Evolutionary conservation across 495 filamentous ascomycete genomes (phyloP).

Genomic region (Margaritispora aquatica): DNA sequence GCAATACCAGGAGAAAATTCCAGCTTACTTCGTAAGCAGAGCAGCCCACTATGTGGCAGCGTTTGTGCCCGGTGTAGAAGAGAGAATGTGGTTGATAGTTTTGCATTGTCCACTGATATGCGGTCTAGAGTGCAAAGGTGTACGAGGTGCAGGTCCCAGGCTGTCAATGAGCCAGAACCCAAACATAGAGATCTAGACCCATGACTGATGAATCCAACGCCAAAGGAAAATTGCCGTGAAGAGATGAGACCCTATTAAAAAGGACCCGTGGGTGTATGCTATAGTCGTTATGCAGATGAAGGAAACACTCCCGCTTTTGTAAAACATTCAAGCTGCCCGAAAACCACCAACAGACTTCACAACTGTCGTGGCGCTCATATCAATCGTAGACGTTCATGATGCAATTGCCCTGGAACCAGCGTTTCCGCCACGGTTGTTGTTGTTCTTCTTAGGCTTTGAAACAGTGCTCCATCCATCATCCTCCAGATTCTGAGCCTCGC

Average conservation of each 20-base stretch:
- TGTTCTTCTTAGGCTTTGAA: constrained; percentile 43
- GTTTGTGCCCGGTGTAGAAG: constrained; percentile 9
- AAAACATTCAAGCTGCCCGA: constrained; percentile 1
- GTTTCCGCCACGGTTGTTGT: constrained; percentile 34
- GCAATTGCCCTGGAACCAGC: constrained; percentile 26
- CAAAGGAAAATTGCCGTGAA: constrained; percentile 25
- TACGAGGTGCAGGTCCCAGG: constrained; percentile 10
- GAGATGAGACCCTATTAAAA: constrained; percentile 13
- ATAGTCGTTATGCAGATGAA: constrained; percentile 1
- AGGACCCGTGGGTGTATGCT: constrained; percentile 5
- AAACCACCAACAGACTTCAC: not conserved
- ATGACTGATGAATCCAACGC: constrained; percentile 25
- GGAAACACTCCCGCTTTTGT: constrained; percentile 6
- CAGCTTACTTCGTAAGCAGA: too few relatives aligned
- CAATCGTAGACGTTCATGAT: constrained; percentile 4
- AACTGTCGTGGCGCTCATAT: not conserved
- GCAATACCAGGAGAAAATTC: too few relatives aligned
- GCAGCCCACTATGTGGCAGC: not conserved
- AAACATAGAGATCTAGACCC: constrained; percentile 20
- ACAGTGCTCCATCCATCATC: constrained; percentile 80
- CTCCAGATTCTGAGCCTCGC: constrained; percentile 39
- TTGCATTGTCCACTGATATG: constrained; percentile 19
- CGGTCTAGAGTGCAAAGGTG: constrained; percentile 15
- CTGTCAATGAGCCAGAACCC: constrained; percentile 6
- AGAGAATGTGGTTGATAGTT: constrained; percentile 3